Conservation (phyloP, 2,329 filamentous ascomycete species). For the Colletotrichum tamarilloi region DNA sequence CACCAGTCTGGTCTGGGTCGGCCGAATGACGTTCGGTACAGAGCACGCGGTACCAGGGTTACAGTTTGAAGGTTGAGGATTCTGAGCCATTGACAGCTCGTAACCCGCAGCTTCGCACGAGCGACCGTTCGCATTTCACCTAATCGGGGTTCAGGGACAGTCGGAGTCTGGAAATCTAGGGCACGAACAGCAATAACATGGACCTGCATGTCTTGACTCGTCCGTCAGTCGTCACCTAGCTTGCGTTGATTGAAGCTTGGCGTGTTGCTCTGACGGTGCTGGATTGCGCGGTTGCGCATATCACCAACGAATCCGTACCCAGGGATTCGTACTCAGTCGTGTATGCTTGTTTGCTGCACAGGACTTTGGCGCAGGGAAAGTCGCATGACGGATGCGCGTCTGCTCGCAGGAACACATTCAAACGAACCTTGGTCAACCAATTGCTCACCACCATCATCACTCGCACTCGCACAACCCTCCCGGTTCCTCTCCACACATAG, state of each 20-base stretch:
- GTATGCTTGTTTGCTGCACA: constrained; percentile 16
- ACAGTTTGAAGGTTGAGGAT: not conserved
- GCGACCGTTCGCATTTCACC: not conserved
- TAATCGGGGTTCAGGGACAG: not conserved
- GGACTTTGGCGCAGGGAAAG: constrained; percentile 30
- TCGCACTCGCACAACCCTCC: constrained; percentile 2
- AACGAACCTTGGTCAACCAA: constrained; percentile 23
- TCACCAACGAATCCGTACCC: constrained; percentile 1
- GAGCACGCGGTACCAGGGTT: constrained; percentile 5
- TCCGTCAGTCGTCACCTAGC: constrained; percentile 34
- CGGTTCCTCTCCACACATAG: constrained; percentile 27
- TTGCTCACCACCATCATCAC: constrained; percentile 16
- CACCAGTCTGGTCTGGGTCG: constrained; percentile 19
- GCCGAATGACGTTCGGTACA: constrained; percentile 24
- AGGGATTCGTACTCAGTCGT: not conserved
- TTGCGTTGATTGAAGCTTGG: constrained; percentile 30
- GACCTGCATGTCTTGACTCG: constrained; percentile 28
- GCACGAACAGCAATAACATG: constrained; percentile 5
- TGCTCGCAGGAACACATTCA: constrained; percentile 26
- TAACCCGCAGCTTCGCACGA: not conserved
- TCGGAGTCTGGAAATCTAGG: not conserved
- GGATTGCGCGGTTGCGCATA: constrained; percentile 31
- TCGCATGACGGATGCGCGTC: constrained; percentile 15
- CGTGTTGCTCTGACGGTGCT: constrained; percentile 20
- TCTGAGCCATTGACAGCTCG: not conserved